Evolutionary conservation across 2,329 filamentous ascomycete genomes (phyloP).

Genomic region (Fusarium metavorans): DNA sequence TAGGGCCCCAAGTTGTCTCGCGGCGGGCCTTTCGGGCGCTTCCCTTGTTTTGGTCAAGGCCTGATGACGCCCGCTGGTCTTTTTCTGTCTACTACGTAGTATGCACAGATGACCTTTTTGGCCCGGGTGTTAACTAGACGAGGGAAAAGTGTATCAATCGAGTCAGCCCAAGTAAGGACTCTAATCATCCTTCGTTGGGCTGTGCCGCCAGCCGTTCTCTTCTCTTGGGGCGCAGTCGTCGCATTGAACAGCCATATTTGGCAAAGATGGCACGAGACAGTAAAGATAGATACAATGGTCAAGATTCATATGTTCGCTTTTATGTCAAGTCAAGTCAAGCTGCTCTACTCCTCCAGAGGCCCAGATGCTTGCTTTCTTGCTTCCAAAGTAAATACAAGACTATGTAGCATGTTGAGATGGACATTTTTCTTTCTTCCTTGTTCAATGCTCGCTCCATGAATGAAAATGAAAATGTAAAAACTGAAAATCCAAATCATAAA

Average conservation of each 20-base stretch:
- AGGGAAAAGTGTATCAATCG: constrained; percentile 8
- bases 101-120: not conserved
- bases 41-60: constrained; percentile 12
- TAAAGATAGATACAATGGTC: not conserved
- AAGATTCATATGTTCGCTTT: not conserved
- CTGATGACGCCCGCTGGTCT: not conserved
- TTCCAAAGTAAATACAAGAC: not conserved
- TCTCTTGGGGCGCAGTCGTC: not conserved
- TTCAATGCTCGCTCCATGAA: constrained; percentile 29
- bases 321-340: not conserved
- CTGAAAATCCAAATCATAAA: constrained; percentile 23
- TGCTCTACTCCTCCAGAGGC: not conserved
- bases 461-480: constrained; percentile 14
- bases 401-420: constrained; percentile 1
- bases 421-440: constrained; percentile 20
- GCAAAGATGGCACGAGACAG: constrained; percentile 11
- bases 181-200: not conserved
- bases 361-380: not conserved
- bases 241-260: not conserved
- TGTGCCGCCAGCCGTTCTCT: not conserved
- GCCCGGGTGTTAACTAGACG: not conserved
- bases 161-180: constrained; percentile 5
- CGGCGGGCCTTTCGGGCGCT: constrained; percentile 1
- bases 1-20: not conserved
- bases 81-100: not conserved